phyloP scores from a whole-genome alignment of 768 basidiomycete species.

The Mycena capillaripes region DNA sequence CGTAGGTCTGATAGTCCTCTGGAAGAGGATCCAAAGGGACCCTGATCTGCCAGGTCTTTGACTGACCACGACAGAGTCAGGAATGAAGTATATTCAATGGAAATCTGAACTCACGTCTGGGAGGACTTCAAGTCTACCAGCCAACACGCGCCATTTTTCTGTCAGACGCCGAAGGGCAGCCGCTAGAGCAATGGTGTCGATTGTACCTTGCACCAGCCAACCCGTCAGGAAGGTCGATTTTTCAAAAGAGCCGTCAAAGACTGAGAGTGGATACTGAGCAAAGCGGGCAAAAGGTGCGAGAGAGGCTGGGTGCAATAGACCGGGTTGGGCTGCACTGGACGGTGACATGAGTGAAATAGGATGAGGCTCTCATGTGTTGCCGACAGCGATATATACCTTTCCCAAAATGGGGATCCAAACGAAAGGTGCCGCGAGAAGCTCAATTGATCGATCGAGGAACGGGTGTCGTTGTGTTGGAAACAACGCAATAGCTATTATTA shows the following conservation, averaged over 20 bases:
- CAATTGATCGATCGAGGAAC: no score
- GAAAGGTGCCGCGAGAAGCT: no score
- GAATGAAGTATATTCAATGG: background rate
- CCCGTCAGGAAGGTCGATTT: slow-evolving; percentile 55
- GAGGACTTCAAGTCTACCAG: slow-evolving; percentile 45
- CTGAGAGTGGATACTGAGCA: slow-evolving; percentile 48
- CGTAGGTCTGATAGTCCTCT: slow-evolving; percentile 50
- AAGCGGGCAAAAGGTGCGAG: background rate
- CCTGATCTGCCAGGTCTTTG: slow-evolving; percentile 49
- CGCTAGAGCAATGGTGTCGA: slow-evolving; percentile 49
- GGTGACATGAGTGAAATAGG: background rate
- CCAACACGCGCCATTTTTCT: slow-evolving; percentile 50
- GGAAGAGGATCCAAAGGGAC: slow-evolving; percentile 54
- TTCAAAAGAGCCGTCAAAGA: slow-evolving; percentile 47
- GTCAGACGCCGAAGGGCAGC: slow-evolving; percentile 49
- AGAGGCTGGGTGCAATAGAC: background rate
- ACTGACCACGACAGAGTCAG: slow-evolving; percentile 38
- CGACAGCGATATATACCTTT: slow-evolving; percentile 5
- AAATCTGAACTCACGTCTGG: slow-evolving; percentile 24
- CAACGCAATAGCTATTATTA: no score
- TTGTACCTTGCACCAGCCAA: slow-evolving; percentile 57
- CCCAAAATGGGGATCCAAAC: background rate
- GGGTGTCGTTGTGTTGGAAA: no score
- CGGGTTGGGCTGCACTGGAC: background rate
- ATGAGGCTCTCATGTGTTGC: background rate